Conservation (phyloP, 768 basidiomycete species). For the Trametopsis cervina region DNA sequence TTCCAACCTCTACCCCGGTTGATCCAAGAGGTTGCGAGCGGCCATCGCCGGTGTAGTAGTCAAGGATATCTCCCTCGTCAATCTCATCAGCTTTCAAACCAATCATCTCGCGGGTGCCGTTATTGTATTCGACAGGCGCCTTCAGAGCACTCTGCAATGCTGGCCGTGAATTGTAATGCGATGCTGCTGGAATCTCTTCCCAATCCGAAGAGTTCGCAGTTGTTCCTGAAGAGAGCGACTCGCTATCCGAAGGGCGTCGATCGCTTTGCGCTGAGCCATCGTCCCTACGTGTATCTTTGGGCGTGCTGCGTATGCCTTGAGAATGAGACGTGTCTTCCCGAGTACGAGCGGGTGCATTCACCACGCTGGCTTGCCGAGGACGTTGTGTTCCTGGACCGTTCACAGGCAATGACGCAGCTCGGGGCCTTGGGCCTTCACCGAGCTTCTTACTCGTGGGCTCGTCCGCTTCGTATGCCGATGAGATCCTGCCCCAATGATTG, state of each 20-base stretch:
- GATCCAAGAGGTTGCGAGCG: neutral
- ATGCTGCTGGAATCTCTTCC: neutral
- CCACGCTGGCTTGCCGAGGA: neutral
- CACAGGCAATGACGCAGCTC: neutral
- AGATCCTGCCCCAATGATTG: conserved; percentile 9
- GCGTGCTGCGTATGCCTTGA: neutral
- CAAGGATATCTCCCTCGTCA: neutral
- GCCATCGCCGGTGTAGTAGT: neutral
- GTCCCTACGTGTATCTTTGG: too few species aligned
- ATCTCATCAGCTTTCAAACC: too few species aligned
- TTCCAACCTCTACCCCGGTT: neutral
- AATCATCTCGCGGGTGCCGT: too few species aligned
- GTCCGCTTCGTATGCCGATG: conserved; percentile 6
- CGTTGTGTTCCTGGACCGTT: neutral
- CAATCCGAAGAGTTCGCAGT: conserved; percentile 1
- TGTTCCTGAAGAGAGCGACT: neutral
- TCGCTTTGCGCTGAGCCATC: too few species aligned
- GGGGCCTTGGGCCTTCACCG: neutral
- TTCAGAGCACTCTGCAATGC: too few species aligned
- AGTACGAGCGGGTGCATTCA: neutral
- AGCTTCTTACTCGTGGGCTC: neutral
- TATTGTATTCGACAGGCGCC: too few species aligned
- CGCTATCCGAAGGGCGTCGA: neutral
- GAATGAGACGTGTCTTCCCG: neutral
- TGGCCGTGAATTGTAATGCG: too few species aligned